Evolutionary conservation across 306 rosid genomes (phyloP).

Genomic region (Biancaea sappan): DNA sequence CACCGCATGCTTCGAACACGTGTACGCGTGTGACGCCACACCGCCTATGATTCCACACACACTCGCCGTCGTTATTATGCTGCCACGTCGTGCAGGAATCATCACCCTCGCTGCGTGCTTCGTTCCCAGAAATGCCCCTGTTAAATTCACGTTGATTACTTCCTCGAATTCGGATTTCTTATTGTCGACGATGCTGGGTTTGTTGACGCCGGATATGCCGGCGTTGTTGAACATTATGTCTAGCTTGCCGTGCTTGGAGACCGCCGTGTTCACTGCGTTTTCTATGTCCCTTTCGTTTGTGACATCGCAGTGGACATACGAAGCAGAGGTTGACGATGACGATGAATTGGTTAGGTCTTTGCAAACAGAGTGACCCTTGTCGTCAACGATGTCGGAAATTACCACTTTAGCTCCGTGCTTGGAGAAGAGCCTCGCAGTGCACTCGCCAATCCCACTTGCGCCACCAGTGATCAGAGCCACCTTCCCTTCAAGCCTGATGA

Average conservation of each 20-base stretch:
- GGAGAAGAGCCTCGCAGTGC: conserved; percentile 45
- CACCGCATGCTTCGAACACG: conserved; percentile 49
- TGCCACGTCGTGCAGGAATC: conserved; percentile 38
- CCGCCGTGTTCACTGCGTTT: conserved; percentile 31
- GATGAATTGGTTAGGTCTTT: background rate
- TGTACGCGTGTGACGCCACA: conserved; percentile 39
- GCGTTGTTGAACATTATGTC: conserved; percentile 69
- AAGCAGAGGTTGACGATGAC: background rate
- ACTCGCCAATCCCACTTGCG: conserved; percentile 56
- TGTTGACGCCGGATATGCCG: background rate
- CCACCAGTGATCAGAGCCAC: conserved; percentile 62
- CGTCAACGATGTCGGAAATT: conserved; percentile 49
- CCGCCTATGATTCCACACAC: conserved; percentile 37
- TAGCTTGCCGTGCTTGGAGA: conserved; percentile 45
- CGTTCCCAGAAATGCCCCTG: conserved; percentile 45
- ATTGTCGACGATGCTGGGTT: conserved; percentile 35
- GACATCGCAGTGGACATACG: conserved; percentile 57
- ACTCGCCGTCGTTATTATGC: conserved; percentile 48
- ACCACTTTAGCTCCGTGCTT: conserved; percentile 53
- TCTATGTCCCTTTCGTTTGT: conserved; percentile 43
- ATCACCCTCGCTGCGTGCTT: conserved; percentile 57
- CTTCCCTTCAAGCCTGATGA: conserved; percentile 61
- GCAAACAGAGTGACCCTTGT: conserved; percentile 39
- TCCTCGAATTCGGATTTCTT: conserved; percentile 36
- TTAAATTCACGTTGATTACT: conserved; percentile 42